phyloP scores from a whole-genome alignment of 306 rosid species.

The Ceratonia siliqua region DNA sequence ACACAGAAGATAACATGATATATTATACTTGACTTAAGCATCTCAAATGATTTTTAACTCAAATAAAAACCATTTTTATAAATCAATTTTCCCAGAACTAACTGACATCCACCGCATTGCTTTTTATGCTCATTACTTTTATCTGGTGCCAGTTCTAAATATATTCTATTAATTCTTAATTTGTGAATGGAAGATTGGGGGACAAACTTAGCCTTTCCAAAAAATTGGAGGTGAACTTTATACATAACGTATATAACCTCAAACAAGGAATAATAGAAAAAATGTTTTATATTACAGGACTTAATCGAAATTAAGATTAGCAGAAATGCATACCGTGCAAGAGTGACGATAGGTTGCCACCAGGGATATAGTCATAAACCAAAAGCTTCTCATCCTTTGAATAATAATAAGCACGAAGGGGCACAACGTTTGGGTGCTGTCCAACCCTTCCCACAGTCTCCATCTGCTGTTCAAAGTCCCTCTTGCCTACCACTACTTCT shows the following conservation, averaged over 20 bases:
- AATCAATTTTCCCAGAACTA: background rate
- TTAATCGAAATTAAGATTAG: conserved; percentile 2
- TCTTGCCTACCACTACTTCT: conserved; percentile 82
- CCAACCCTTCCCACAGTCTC: conserved; percentile 75
- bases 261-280: background rate
- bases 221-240: background rate
- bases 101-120: background rate
- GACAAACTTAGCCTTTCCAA: background rate
- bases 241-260: conserved; percentile 7
- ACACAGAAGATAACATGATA: background rate
- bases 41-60: background rate
- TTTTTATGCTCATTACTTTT: background rate
- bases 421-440: conserved; percentile 66
- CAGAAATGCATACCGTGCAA: conserved; percentile 64
- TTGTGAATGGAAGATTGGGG: background rate
- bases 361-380: conserved; percentile 64
- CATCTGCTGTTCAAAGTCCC: conserved; percentile 85
- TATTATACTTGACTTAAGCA: background rate
- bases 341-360: conserved; percentile 67
- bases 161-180: background rate
- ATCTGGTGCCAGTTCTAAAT: background rate
- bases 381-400: conserved; percentile 89
- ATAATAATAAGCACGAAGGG: conserved; percentile 86
- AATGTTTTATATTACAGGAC: background rate
- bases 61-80: background rate